Evolutionary conservation across 2,329 filamentous ascomycete species (phyloP).

Genomic region (Curvularia sp.): DNA sequence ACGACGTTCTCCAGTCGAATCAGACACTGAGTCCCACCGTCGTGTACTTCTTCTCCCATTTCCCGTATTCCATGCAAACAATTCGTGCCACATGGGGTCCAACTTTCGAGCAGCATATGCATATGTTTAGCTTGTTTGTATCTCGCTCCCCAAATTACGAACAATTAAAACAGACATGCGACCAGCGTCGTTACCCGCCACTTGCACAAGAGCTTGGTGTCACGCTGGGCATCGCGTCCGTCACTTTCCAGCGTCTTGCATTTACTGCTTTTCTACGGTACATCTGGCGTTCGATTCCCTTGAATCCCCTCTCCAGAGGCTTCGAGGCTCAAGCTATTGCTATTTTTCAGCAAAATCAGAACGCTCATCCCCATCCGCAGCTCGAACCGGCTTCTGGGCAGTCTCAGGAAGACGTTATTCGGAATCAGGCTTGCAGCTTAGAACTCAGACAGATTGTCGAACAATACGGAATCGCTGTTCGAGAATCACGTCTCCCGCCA

Average conservation of each 20-base stretch:
- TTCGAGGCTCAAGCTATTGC: constrained; percentile 18
- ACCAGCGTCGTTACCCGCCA: constrained; percentile 56
- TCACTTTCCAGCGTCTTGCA: constrained; percentile 60
- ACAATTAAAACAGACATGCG: constrained; percentile 26
- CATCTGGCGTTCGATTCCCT: constrained; percentile 43
- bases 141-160: constrained; percentile 42
- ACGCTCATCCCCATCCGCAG: constrained; percentile 5
- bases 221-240: constrained; percentile 59
- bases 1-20: constrained; percentile 57
- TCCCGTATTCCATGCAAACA: constrained; percentile 51
- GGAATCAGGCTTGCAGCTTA: constrained; percentile 7
- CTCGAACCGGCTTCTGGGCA: not conserved
- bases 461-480: constrained; percentile 2
- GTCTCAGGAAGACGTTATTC: constrained; percentile 3
- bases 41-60: constrained; percentile 56
- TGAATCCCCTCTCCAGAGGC: not conserved
- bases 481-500: not conserved
- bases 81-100: constrained; percentile 34
- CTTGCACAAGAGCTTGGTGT: constrained; percentile 63
- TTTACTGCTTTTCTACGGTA: constrained; percentile 60
- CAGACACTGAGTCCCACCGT: constrained; percentile 49
- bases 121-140: constrained; percentile 50
- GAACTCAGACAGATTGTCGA: constrained; percentile 13
- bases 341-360: constrained; percentile 21
- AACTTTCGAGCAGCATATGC: constrained; percentile 44